Base-by-base conservation (phyloP, 1,284 basidiomycete species). In the Ceratobasidium sp. region DNA sequence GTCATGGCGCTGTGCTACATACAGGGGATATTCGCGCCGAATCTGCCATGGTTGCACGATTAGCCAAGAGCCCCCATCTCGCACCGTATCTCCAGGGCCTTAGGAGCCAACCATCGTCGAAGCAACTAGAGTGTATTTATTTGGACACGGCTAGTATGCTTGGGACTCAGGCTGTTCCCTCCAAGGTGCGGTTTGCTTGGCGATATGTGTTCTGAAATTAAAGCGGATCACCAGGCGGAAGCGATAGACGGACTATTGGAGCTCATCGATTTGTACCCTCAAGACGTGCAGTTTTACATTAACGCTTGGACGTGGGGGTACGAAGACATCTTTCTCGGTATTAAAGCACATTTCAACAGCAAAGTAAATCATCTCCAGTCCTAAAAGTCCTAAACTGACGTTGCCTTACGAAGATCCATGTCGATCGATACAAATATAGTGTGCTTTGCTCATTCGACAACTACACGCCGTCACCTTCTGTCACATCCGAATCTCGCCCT, bases 291-390 rank as follows among this genome's bases (percentile, higher is more conserved):
- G 66, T 97, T 98, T 85, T 98, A 95, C 85, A 88, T 98, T 79
- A 96, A 98, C 81, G 84, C 89, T 0, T 98, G 97, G 96, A 98
- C 96, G 0, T 96, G 94, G 91, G 96, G 97, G 0, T 96, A 95
- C 82, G 95, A 96, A 83, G 93, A 96, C 62, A 86, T 96, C 20
- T 86, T 96, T 41, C 94, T 95, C 82, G 92, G 88, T 0, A 86
- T 97, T 1, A 88, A 92, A 0, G 85, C 86, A 1, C 85, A 87
- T 0, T 97, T 96, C 81, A 85, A 88, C 50, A 86, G 87, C 55
- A 87, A 88, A 84, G 94, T 94, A 80, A 68, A 83, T 80, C 23
- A 10, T 0, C 5, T 20, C 52, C 52, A 50, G 16, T 38, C 6
- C 30, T 16, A 6, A 14, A 1, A 38, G n/a, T 64, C 33, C 35